Percentiles rank a stretch among this genome's conserved stretches.
Conservation (phyloP, 2,329 filamentous ascomycete genomes). For the Metarhizium rileyi region DNA sequence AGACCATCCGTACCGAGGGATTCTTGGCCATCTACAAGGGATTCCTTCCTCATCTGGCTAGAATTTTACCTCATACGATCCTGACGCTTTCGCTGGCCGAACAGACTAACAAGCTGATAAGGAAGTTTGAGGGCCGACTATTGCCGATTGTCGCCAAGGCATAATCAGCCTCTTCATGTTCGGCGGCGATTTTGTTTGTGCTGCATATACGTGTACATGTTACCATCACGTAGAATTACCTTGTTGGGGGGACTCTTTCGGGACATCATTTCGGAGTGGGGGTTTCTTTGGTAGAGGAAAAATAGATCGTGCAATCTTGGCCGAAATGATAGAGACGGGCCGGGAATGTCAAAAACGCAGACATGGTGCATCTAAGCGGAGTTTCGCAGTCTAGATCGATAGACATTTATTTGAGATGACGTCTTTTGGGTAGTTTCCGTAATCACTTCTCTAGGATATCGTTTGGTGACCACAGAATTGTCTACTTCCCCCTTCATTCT, state of each 20-base stretch:
- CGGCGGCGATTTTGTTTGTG: not conserved
- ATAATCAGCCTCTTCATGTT: not conserved
- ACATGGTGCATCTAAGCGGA: slow-evolving; percentile 9
- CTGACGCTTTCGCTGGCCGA: slow-evolving; percentile 87
- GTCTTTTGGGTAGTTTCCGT: slow-evolving; percentile 10
- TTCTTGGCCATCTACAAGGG: slow-evolving; percentile 94
- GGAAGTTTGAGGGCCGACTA: slow-evolving; percentile 58
- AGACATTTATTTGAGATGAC: not conserved
- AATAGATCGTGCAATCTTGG: slow-evolving; percentile 7
- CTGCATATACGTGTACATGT: not conserved
- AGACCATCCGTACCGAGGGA: slow-evolving; percentile 87
- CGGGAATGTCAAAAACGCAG: slow-evolving; percentile 6
- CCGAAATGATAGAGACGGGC: not conserved
- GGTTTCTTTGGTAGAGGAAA: slow-evolving; percentile 1
- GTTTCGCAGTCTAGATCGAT: slow-evolving; percentile 5
- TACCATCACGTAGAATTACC: not conserved
- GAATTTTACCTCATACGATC: slow-evolving; percentile 93
- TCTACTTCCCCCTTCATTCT: not conserved
- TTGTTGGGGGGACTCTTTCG: not conserved
- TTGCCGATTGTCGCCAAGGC: slow-evolving; percentile 31
- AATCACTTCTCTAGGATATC: not conserved
- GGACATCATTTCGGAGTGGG: not conserved
- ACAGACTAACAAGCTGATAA: slow-evolving; percentile 90
- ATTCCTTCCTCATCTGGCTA: slow-evolving; percentile 85
- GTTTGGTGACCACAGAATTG: not conserved